Percentiles rank a stretch among this genome's conserved stretches.
Conservation (phyloP, 2,329 filamentous ascomycete species). For the Aspergillus chevalieri region DNA sequence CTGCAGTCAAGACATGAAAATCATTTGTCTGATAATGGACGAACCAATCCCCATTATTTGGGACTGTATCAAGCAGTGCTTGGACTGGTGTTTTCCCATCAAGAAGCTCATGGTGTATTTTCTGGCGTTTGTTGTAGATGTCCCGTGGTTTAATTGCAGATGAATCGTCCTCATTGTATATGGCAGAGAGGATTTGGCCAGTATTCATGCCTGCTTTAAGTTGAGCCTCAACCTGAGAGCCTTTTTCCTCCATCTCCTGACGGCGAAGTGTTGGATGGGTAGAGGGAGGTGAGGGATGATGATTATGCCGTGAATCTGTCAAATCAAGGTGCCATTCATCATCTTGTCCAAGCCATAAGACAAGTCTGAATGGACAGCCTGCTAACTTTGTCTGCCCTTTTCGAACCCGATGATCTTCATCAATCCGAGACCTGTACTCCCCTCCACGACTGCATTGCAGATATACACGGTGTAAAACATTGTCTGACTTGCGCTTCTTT, state of each 20-base stretch:
- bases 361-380: neutral
- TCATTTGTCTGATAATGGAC: neutral
- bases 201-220: neutral
- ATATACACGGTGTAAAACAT: neutral
- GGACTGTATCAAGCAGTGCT: neutral
- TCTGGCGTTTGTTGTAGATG: neutral
- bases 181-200: neutral
- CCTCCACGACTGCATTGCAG: neutral
- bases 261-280: neutral
- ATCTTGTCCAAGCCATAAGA: neutral
- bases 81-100: neutral
- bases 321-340: neutral
- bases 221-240: neutral
- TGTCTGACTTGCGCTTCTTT: conserved; percentile 1
- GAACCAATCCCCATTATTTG: neutral
- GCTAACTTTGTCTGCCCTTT: neutral
- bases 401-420: neutral
- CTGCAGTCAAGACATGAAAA: neutral
- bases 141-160: neutral
- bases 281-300: neutral
- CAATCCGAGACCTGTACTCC: neutral
- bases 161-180: neutral
- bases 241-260: neutral
- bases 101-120: neutral
- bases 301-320: neutral